These are phyloP conservation scores for Monosporascus ibericus DNA, from an alignment of 2,329 filamentous ascomycete genomes.

Conservation along the genomic window DNA sequence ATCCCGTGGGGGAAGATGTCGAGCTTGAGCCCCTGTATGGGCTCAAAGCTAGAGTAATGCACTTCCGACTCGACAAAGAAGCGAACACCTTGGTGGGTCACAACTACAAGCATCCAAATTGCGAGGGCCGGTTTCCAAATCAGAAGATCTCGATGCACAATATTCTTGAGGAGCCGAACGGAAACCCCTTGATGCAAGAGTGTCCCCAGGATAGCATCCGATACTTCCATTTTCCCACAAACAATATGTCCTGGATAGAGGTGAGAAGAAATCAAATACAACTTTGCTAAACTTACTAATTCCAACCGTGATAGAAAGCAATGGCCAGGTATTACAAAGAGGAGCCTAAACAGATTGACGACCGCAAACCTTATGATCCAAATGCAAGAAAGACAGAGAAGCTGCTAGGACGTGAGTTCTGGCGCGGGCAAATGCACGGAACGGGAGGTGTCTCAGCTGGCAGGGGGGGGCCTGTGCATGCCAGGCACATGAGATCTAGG, in stretches of 20 bases:
- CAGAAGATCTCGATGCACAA: constrained; percentile 3
- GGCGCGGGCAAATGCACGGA: constrained; percentile 7
- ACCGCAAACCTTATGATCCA: neutral
- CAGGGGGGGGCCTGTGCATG: constrained; percentile 2
- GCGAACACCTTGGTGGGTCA: neutral
- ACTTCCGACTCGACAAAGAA: neutral
- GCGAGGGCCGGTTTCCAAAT: neutral
- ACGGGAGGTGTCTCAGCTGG: neutral
- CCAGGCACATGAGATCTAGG: constrained; percentile 5
- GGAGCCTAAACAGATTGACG: neutral
- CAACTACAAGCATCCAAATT: neutral
- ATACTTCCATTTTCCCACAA: constrained; percentile 8
- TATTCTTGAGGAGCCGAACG: neutral
- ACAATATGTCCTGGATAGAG: constrained; percentile 9
- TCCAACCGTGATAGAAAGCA: constrained; percentile 1
- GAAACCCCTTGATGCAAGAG: constrained; percentile 1
- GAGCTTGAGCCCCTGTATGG: neutral
- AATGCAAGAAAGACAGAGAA: constrained; percentile 1
- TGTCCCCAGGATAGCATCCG: constrained; percentile 1
- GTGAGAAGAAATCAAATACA: neutral
- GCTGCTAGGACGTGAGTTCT: constrained; percentile 3
- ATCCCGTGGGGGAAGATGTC: neutral
- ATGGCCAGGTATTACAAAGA: constrained; percentile 4
- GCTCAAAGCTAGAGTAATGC: neutral
- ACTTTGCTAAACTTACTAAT: neutral